Evolutionary conservation across 305 asterid genomes (phyloP), one percentile per base, ranked within the genome.

Genomic region (Plantago coronopus): DNA sequence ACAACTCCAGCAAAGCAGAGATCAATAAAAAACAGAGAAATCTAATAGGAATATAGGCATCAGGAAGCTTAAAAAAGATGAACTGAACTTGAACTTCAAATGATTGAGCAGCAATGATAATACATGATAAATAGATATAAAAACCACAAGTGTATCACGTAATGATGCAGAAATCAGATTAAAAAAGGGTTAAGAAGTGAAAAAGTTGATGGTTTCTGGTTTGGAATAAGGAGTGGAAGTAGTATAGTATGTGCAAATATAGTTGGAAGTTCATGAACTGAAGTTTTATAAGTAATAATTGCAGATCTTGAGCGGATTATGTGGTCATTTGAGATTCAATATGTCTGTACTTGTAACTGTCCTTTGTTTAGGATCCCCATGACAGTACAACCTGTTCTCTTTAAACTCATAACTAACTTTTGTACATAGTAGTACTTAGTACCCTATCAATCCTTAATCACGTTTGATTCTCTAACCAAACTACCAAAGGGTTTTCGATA

Each of bases 301-400:
- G 40, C 40, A 23, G 57, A 53, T 53, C 57, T 53, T 53, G 40
- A 22, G 23, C 38, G 57, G 57, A 53, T 53, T 53, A 53, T 53
- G 19, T 53, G 57, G 57, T 18, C 9, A 12, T 22, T 50, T 9
- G 18, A 21, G 23, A n/a, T 50, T 53, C 57, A 53, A 53, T 13
- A 23, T 53, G 57, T 53, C 38, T 53, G 57, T 53, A 53, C 57
- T 53, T 53, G 57, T 53, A 53, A 53, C 57, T 53, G 57, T 53
- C 57, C 57, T 53, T 23, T 53, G 57, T 53, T 23, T 25, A 22
- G 57, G 57, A 53, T 53, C 57, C 31, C 57, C 19, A 53, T 16
- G 57, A 53, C 57, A 53, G 20, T 15, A 53, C 57, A 53, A 25
- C 57, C 57, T 53, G 57, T 53, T 34, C 40, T 6, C n/a, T n/a